These are phyloP conservation scores for Magnusiomyces starmeri DNA, from an alignment of 1,139 yeast genomes.

Conservation along the genomic window DNA sequence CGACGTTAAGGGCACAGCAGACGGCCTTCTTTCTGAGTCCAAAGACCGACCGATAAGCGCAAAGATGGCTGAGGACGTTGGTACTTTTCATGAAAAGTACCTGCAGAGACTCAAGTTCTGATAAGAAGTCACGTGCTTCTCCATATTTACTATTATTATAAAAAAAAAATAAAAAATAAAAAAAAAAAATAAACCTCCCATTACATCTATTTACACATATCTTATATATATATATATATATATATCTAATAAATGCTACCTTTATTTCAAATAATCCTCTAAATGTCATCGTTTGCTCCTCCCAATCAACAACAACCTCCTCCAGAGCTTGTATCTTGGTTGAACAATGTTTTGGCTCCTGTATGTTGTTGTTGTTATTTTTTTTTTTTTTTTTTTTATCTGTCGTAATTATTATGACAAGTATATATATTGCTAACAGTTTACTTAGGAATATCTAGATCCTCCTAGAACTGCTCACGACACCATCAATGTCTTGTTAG, in stretches of 20 bases:
- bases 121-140: not conserved
- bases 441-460: constrained; percentile 40
- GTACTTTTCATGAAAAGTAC: constrained; percentile 6
- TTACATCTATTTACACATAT: too few relatives aligned
- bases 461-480: constrained; percentile 55
- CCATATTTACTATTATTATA: not conserved
- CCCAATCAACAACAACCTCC: constrained; percentile 22
- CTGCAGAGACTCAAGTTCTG: not conserved
- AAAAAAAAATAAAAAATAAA: not conserved
- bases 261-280: too few relatives aligned
- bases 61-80: constrained; percentile 10
- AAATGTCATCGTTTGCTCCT: too few relatives aligned
- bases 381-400: not conserved
- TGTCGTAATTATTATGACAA: not conserved
- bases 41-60: constrained; percentile 1
- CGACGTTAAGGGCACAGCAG: constrained; percentile 49
- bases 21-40: constrained; percentile 33
- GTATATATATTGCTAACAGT: not conserved
- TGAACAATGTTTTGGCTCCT: constrained; percentile 46
- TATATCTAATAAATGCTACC: too few relatives aligned
- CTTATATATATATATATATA: not conserved
- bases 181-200: too few relatives aligned
- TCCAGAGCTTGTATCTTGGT: constrained; percentile 50
- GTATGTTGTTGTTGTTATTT: constrained; percentile 26
- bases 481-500: constrained; percentile 46